phyloP scores from a whole-genome alignment of 257 asterid genomes.

The Capsicum baccatum region DNA sequence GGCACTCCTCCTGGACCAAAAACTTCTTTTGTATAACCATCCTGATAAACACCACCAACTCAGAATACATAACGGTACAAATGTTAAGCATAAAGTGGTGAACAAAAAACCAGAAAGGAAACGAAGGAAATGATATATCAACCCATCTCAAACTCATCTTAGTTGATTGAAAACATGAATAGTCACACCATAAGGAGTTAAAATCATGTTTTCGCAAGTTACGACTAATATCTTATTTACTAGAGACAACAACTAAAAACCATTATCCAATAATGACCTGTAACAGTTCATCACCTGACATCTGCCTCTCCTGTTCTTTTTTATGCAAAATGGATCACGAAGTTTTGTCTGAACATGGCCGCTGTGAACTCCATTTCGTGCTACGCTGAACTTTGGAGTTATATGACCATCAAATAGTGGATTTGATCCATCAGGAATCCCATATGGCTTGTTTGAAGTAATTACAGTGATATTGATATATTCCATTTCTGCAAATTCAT shows the following conservation, averaged over 20 bases:
- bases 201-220: neutral
- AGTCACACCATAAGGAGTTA: neutral
- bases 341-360: constrained; percentile 85
- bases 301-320: constrained; percentile 63
- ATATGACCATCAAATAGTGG: constrained; percentile 64
- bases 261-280: constrained; percentile 22
- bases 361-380: constrained; percentile 67
- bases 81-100: neutral
- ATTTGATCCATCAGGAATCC: constrained; percentile 72
- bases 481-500: constrained; percentile 84
- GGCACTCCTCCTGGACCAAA: constrained; percentile 57
- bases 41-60: constrained; percentile 46
- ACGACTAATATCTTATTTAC: neutral
- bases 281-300: constrained; percentile 62
- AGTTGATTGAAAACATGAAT: neutral
- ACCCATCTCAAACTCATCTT: constrained; percentile 14
- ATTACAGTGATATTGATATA: constrained; percentile 75
- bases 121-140: neutral
- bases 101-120: neutral
- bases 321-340: constrained; percentile 76
- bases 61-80: neutral
- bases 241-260: neutral
- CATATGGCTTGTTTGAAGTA: constrained; percentile 83
- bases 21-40: constrained; percentile 71
- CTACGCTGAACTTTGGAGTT: constrained; percentile 55